These are phyloP conservation scores for Kwoniella dejecticola DNA, from an alignment of 768 basidiomycete genomes.

Conservation along the genomic window DNA sequence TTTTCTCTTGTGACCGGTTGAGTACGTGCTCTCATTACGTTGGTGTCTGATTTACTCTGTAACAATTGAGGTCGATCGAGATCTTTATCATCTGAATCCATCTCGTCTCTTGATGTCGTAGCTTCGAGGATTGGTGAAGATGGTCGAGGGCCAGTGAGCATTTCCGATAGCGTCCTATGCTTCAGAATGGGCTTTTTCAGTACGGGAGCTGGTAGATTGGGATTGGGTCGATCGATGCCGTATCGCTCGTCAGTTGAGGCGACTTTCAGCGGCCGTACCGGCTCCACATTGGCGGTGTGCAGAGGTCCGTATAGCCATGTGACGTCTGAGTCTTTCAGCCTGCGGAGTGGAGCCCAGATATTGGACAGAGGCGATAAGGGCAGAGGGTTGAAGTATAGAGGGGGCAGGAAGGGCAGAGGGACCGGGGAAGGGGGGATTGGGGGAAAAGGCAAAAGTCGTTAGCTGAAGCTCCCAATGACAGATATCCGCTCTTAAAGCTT, in stretches of 20 bases:
- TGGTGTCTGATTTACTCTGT: constrained; percentile 87
- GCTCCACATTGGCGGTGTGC: constrained; percentile 81
- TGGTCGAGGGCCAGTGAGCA: constrained; percentile 74
- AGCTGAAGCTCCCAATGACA: no score
- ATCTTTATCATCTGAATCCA: constrained; percentile 59
- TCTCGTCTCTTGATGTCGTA: constrained; percentile 30
- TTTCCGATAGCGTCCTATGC: constrained; percentile 86
- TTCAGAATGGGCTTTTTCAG: constrained; percentile 86
- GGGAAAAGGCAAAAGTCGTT: neutral
- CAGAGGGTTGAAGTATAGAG: neutral
- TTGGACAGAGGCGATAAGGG: neutral
- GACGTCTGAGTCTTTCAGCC: constrained; percentile 98
- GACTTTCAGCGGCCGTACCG: constrained; percentile 68
- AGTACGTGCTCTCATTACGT: constrained; percentile 60
- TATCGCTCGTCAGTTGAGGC: constrained; percentile 61
- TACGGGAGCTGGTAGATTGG: constrained; percentile 5
- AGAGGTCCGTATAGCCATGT: constrained; percentile 98
- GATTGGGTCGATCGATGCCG: constrained; percentile 57
- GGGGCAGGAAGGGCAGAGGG: neutral
- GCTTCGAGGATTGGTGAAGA: constrained; percentile 65
- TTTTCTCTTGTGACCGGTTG: constrained; percentile 54
- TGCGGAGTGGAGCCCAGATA: constrained; percentile 53
- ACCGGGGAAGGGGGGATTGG: constrained; percentile 1
- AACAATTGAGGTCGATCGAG: constrained; percentile 64
- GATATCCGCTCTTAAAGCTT: no score